phyloP scores from a whole-genome alignment of 2,329 filamentous ascomycete genomes.

The Pseudopyricularia javanii region DNA sequence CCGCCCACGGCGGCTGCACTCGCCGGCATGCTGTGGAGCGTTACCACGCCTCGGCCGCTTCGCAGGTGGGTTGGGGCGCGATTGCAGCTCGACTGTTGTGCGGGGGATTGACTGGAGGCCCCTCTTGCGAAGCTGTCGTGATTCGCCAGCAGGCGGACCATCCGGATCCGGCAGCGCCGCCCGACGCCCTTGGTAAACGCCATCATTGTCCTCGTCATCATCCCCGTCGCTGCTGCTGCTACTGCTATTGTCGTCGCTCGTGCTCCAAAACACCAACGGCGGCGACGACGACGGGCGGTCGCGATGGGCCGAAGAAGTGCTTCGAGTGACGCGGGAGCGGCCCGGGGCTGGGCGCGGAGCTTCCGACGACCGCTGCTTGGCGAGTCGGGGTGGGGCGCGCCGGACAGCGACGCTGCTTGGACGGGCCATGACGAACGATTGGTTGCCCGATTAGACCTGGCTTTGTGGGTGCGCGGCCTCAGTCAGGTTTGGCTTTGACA shows the following conservation, averaged over 20 bases:
- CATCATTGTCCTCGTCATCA: not conserved
- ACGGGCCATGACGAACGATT: not conserved
- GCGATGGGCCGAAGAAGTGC: not conserved
- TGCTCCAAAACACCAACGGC: not conserved
- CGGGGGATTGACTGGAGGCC: not conserved
- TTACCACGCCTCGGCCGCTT: not conserved
- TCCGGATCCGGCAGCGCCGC: not conserved
- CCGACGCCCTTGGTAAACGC: not conserved
- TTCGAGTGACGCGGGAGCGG: slow-evolving; percentile 1
- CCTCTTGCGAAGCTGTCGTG: not conserved
- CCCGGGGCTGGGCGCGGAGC: not conserved
- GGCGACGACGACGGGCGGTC: not conserved
- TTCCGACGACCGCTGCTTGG: slow-evolving; percentile 1
- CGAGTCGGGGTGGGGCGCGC: slow-evolving; percentile 3
- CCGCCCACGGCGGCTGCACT: not conserved
- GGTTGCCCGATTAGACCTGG: not conserved
- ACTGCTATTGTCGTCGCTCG: not conserved
- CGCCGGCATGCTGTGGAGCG: not conserved
- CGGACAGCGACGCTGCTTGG: not conserved
- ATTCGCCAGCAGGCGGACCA: not conserved
- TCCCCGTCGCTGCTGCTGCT: not conserved
- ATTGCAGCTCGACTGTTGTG: not conserved
- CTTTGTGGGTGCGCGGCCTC: not conserved
- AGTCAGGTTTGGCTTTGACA: not conserved
- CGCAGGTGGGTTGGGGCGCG: not conserved